These are phyloP conservation scores for Fistulinella prunicolor DNA, from an alignment of 768 basidiomycete genomes.

Conservation along the genomic window DNA sequence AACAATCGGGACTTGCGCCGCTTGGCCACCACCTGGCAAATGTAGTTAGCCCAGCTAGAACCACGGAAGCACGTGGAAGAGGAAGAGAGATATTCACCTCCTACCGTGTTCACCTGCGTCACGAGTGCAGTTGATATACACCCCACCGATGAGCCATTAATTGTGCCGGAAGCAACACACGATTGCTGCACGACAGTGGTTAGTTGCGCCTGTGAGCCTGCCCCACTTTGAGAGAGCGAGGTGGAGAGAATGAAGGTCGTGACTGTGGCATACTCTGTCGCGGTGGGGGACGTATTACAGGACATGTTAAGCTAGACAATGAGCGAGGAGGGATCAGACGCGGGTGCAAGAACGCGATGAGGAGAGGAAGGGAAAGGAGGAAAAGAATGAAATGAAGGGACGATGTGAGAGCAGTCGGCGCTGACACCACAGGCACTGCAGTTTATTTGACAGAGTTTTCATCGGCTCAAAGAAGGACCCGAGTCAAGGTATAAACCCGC, in stretches of 20 bases:
- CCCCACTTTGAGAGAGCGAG: constrained; percentile 35
- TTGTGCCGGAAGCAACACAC: constrained; percentile 32
- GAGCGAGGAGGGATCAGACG: too few species aligned
- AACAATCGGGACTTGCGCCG: constrained; percentile 42
- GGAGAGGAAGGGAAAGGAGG: background rate
- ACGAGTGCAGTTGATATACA: constrained; percentile 29
- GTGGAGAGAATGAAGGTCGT: constrained; percentile 36
- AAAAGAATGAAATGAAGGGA: constrained; percentile 2
- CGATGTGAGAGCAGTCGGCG: too few species aligned
- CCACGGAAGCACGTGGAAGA: too few species aligned
- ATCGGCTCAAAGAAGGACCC: background rate
- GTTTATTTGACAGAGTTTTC: background rate
- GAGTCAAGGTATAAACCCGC: background rate
- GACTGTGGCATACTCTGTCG: constrained; percentile 39
- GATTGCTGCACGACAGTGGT: constrained; percentile 33
- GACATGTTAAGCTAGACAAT: too few species aligned
- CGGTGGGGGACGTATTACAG: constrained; percentile 43
- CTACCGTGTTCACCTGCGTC: constrained; percentile 33
- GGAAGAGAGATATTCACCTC: constrained; percentile 26
- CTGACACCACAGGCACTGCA: background rate
- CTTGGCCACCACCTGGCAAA: constrained; percentile 26
- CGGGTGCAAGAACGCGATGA: too few species aligned
- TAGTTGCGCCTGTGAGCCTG: constrained; percentile 30
- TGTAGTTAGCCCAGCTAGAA: too few species aligned
- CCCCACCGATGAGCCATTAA: constrained; percentile 22